Conservation (phyloP, 768 basidiomycete species). For the Lactifluus piperatus region DNA sequence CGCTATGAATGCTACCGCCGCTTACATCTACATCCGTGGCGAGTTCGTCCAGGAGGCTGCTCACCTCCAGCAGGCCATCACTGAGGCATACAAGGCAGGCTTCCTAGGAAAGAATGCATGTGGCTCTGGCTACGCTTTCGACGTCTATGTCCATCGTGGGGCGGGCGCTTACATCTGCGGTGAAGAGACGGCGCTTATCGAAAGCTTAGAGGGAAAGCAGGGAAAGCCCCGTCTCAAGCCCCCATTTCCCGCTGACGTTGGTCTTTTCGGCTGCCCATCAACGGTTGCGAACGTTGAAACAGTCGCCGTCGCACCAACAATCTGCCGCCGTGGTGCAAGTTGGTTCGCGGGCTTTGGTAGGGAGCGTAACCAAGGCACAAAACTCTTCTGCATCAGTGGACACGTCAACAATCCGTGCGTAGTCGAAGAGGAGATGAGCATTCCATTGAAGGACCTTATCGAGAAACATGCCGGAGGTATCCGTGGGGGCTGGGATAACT, state of each 20-base stretch:
- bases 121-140: slow-evolving; percentile 88
- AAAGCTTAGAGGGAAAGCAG: slow-evolving; percentile 95
- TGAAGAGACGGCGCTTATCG: slow-evolving; percentile 96
- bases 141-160: slow-evolving; percentile 96
- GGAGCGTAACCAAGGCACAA: slow-evolving; percentile 92
- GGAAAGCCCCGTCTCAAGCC: slow-evolving; percentile 97
- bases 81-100: slow-evolving; percentile 87
- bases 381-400: slow-evolving; percentile 91
- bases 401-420: slow-evolving; percentile 99
- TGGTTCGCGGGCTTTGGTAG: slow-evolving; percentile 95
- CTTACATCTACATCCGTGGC: slow-evolving; percentile 99
- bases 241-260: slow-evolving; percentile 97
- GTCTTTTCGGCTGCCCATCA: slow-evolving; percentile 93
- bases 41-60: slow-evolving; percentile 95
- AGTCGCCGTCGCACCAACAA: slow-evolving; percentile 94
- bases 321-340: slow-evolving; percentile 75
- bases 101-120: slow-evolving; percentile 87
- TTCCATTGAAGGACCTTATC: slow-evolving; percentile 84
- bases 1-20: slow-evolving; percentile 89
- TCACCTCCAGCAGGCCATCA: slow-evolving; percentile 91
- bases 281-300: slow-evolving; percentile 99
- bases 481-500: slow-evolving; percentile 90
- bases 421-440: slow-evolving; percentile 98
- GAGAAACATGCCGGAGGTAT: slow-evolving; percentile 98
- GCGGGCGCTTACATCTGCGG: slow-evolving; percentile 99